Evolutionary conservation across 2,329 filamentous ascomycete species (phyloP), one percentile per base, ranked within the genome.

Genomic region (Aspergillus glaucus): DNA sequence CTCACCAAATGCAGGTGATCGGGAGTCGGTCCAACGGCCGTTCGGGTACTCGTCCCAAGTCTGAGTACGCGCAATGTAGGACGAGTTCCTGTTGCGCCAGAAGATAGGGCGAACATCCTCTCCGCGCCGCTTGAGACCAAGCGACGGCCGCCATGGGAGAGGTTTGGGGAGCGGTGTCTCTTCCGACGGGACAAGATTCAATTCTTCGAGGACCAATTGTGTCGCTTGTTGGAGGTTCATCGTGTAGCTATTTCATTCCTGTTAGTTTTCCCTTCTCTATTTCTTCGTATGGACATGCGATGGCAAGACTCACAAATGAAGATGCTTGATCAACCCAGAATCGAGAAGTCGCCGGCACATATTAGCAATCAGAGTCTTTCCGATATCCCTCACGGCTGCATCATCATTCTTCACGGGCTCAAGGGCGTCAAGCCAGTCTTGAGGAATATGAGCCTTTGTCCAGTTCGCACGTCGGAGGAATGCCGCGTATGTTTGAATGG

Each of bases 1-100:
- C 70, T 96, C 90, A 62, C 93, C 93, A 63, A 96, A 98, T 45
- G 93, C 93, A 52, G 93, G 93, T 50, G 92, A 97, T 55, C 93
- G 82, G 46, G 91, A 92, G 70, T 98, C 93, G 71, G 93, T 94
- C 93, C 93, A 98, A 69, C 93, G 87, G 43, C 93, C 93, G 76
- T 98, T 98, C 48, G 93, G 93, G 62, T 96, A 98, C 69, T 98
- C 93, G 62, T 98, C 93, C 93, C 93, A 98, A 59, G 96, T 92
- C 66, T 96, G 91, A 0, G 93, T 98, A 48, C 93, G 88, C 48
- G 89, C 84, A 48, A 98, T 85, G 62, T 98, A 98, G 3, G 91
- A 95, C 65, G 93, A 90, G 72, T 95, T 93, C 50, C 93, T 84
- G 73, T 97, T 96, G 60, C 92, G 85, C 93, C 93, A 98, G 79